Conservation (phyloP, 352 stramenopile species). For the Phytophthora sp. region DNA sequence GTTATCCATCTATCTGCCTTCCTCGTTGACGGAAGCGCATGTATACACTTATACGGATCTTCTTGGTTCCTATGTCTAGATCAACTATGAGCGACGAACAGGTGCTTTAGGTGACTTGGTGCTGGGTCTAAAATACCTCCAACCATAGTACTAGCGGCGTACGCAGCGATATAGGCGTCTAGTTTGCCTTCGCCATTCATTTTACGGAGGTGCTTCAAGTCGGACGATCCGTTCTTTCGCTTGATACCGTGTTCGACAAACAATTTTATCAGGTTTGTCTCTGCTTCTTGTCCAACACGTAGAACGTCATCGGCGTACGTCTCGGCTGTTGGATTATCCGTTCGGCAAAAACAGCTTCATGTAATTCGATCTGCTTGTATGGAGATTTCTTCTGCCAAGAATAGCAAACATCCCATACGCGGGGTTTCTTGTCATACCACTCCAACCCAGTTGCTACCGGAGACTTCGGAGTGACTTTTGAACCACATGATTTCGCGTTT, state of each 20-base stretch:
- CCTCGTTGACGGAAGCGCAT: too few relatives aligned
- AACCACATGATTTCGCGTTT: neutral
- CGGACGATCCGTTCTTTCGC: conserved; percentile 3
- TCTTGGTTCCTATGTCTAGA: neutral
- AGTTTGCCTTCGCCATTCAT: conserved; percentile 10
- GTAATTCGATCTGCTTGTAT: neutral
- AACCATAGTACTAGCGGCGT: neutral
- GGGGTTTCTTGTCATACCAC: neutral
- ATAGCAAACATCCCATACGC: neutral
- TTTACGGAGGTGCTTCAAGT: conserved; percentile 5
- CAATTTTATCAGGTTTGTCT: conserved; percentile 9
- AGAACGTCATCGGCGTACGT: conserved; percentile 3
- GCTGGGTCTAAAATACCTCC: neutral
- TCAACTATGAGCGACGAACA: neutral
- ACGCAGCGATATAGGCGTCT: too few relatives aligned
- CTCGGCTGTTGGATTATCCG: conserved; percentile 1
- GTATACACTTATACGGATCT: neutral
- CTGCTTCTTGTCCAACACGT: neutral
- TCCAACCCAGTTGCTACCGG: neutral
- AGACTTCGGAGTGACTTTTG: neutral
- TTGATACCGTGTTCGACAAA: conserved; percentile 8
- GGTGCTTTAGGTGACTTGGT: neutral
- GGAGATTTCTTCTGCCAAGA: neutral
- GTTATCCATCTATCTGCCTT: too few relatives aligned
- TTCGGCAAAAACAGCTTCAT: conserved; percentile 14